Evolutionary conservation across 331 rosid genomes (phyloP).

Genomic region (Erythrophleum ivorense): DNA sequence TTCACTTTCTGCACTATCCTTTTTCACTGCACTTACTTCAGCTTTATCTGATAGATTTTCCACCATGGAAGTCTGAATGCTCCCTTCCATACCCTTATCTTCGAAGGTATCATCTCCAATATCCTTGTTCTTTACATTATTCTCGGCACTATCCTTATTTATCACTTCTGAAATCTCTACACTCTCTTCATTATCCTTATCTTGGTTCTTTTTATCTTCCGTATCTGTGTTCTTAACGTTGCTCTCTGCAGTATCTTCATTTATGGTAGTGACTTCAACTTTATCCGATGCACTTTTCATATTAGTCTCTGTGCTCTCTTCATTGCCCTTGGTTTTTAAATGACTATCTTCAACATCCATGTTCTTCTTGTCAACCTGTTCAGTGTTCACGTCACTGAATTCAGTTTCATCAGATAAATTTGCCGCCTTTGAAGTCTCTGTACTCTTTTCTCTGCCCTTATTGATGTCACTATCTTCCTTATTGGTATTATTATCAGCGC

Average conservation of each 20-base stretch:
- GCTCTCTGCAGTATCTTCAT: conserved; percentile 23
- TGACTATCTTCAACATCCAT: conserved; percentile 22
- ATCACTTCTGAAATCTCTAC: not conserved
- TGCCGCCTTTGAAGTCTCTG: not conserved
- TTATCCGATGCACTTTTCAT: not conserved
- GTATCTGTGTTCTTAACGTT: not conserved
- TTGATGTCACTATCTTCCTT: conserved; percentile 31
- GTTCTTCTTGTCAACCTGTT: conserved; percentile 3
- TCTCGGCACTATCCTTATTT: not conserved
- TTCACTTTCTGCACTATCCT: not conserved
- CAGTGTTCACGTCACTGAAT: not conserved
- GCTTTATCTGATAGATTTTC: conserved; percentile 25
- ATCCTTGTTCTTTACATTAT: conserved; percentile 30
- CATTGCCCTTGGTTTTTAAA: not conserved
- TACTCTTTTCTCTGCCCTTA: not conserved
- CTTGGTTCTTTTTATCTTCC: conserved; percentile 3
- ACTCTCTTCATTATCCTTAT: conserved; percentile 14
- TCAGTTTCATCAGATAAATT: conserved; percentile 8
- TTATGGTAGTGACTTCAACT: conserved; percentile 22
- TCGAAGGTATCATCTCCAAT: conserved; percentile 29
- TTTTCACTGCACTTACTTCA: conserved; percentile 12
- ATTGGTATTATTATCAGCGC: conserved; percentile 21
- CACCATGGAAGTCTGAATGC: not conserved
- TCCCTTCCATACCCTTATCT: not conserved
- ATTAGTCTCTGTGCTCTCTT: conserved; percentile 27